Evolutionary conservation across 2,329 filamentous ascomycete species (phyloP), one percentile per base, ranked within the genome.

Genomic region (Talaromyces sp.): DNA sequence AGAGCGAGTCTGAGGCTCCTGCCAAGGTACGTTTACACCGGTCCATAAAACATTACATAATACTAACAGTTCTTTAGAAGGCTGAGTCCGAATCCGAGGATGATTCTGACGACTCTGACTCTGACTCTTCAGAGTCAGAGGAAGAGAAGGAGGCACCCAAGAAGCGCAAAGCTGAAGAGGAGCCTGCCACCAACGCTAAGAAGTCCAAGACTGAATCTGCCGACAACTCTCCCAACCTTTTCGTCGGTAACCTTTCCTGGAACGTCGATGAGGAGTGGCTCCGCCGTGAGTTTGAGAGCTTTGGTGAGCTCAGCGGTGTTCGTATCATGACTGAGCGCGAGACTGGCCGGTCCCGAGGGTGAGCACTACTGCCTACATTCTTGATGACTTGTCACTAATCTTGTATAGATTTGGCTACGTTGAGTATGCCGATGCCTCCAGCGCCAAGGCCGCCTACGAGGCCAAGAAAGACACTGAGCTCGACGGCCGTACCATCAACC

Each of bases 161-260:
- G 75, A 84, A 83, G 76, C 82, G 82, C 72, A 84, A 83, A 77
- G 80, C 81, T 27, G 78, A 83, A 65, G 75, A 78, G 10, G 80
- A 81, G 56, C 71, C 76, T 58, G 73, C 75, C 13, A 68, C 81
- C n/a, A 72, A 72, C 36, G 72, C 79, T 61, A 84, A 85, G 77
- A 91, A 92, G 85, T 80, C 86, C 74, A 93, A 92, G 88, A 77
- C 77, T 38, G 78, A 78, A 62, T 67, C 69, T 29, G 68, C 72
- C 63, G 74, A 73, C 68, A 75, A 72, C 29, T 75, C 75, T 36
- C 69, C 75, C 70, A 96, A 93, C 73, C 88, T 97, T 63, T 97
- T 96, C 79, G 88, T 93, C 70, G 93, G 93, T 72, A 94, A 92
- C 83, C 84, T 97, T 69, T 92, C 91, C 80, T 97, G 93, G 93